phyloP scores from a whole-genome alignment of 73 alveolate genomes.

The Urostyla sp. region DNA sequence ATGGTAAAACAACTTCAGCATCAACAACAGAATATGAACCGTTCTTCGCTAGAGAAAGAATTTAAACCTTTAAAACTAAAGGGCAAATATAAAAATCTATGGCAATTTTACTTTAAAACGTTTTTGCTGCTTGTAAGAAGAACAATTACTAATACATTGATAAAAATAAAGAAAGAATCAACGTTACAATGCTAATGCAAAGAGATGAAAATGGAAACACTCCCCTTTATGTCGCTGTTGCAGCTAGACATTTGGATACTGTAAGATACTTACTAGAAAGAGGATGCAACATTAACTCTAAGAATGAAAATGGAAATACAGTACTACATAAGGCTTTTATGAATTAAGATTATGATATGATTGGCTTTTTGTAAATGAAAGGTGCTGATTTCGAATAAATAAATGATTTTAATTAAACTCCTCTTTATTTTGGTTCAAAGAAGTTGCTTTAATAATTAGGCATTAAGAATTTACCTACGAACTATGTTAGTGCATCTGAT shows the following conservation, averaged over 20 bases:
- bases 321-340: conserved; percentile 64
- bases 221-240: conserved; percentile 69
- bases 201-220: conserved; percentile 51
- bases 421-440: conserved; percentile 43
- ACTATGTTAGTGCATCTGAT: neutral
- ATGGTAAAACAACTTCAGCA: neutral
- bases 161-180: conserved; percentile 22
- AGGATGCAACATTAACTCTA: conserved; percentile 57
- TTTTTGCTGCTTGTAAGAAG: conserved; percentile 36
- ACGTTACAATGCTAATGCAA: neutral
- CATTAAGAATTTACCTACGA: neutral
- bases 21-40: neutral
- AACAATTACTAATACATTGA: conserved; percentile 28
- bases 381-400: conserved; percentile 35
- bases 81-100: conserved; percentile 21
- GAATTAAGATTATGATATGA: conserved; percentile 58
- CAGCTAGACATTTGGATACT: conserved; percentile 15
- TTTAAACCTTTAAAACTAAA: conserved; percentile 32
- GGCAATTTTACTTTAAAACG: conserved; percentile 9
- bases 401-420: conserved; percentile 13
- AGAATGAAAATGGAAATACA: conserved; percentile 63
- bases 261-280: conserved; percentile 33
- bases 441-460: conserved; percentile 6
- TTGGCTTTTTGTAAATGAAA: conserved; percentile 11
- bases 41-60: neutral